A percentile compares a stretch with the other conserved stretches of the same genome.
Conservation (phyloP, 140 eudicot species). For the Ambrosia hybrid region DNA sequence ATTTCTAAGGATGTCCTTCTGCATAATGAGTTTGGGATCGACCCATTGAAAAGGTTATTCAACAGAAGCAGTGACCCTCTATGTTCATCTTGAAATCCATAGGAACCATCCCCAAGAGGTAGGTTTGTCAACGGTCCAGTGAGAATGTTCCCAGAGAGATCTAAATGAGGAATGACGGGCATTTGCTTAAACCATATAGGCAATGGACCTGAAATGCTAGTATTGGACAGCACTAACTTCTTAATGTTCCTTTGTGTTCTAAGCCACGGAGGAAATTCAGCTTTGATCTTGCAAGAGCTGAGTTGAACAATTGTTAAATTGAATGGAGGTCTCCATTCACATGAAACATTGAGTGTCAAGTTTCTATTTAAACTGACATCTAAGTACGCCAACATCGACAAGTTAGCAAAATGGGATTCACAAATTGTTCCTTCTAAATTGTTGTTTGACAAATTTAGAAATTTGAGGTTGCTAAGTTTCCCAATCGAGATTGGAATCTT, state of each 20-base stretch:
- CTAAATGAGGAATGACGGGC: background rate
- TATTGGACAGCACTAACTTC: slow-evolving; percentile 13
- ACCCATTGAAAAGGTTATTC: slow-evolving; percentile 15
- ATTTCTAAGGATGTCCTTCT: background rate
- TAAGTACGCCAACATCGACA: slow-evolving; percentile 6
- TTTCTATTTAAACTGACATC: background rate
- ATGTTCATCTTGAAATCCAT: background rate
- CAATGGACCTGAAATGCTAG: slow-evolving; percentile 14
- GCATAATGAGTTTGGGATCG: slow-evolving; percentile 5
- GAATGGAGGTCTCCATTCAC: slow-evolving; percentile 24
- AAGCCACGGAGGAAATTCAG: slow-evolving; percentile 25
- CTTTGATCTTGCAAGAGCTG: slow-evolving; percentile 2
- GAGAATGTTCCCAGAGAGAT: slow-evolving; percentile 23
- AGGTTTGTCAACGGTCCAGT: slow-evolving; percentile 16
- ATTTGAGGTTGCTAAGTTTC: background rate
- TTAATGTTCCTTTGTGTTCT: slow-evolving; percentile 13
- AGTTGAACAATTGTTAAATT: background rate
- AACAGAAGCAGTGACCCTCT: background rate
- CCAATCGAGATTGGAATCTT: background rate
- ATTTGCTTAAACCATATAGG: slow-evolving; percentile 21
- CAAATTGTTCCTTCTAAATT: background rate
- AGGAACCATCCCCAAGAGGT: background rate
- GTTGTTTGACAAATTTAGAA: background rate
- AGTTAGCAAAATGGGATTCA: slow-evolving; percentile 4
- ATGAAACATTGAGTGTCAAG: slow-evolving; percentile 1